phyloP scores from a whole-genome alignment of 2,329 filamentous ascomycete genomes.

The Penicillium sp. region DNA sequence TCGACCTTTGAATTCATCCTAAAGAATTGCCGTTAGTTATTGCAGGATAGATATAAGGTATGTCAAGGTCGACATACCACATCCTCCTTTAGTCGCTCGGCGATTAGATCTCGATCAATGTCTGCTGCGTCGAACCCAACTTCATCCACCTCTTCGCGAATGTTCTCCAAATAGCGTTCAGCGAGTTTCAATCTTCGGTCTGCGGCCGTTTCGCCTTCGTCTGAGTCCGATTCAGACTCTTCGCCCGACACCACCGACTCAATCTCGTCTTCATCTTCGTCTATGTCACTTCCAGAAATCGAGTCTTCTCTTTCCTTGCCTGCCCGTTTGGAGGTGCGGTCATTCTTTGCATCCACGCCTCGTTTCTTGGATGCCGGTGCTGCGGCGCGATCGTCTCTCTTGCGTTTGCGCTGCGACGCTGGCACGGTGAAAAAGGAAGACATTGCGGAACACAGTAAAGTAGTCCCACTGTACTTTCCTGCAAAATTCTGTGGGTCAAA shows the following conservation, averaged over 20 bases:
- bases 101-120: constrained; percentile 87
- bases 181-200: constrained; percentile 83
- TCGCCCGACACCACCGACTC: constrained; percentile 49
- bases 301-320: constrained; percentile 64
- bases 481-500: constrained; percentile 7
- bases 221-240: constrained; percentile 65
- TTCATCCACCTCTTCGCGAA: constrained; percentile 77
- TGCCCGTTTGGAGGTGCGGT: constrained; percentile 42
- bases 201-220: constrained; percentile 77
- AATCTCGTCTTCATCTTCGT: constrained; percentile 58
- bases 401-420: constrained; percentile 84
- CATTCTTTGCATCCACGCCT: constrained; percentile 39
- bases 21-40: constrained; percentile 17
- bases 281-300: constrained; percentile 80
- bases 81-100: constrained; percentile 85
- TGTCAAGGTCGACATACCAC: constrained; percentile 52
- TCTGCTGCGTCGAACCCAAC: constrained; percentile 90
- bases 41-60: neutral
- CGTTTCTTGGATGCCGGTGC: constrained; percentile 47
- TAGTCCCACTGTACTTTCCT: neutral
- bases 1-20: constrained; percentile 81
- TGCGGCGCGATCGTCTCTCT: constrained; percentile 57
- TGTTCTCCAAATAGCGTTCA: constrained; percentile 88
- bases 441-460: constrained; percentile 53
- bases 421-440: constrained; percentile 95